Evolutionary conservation across 805 yeast species (phyloP).

Genomic region (Monosporozyma siamensis): DNA sequence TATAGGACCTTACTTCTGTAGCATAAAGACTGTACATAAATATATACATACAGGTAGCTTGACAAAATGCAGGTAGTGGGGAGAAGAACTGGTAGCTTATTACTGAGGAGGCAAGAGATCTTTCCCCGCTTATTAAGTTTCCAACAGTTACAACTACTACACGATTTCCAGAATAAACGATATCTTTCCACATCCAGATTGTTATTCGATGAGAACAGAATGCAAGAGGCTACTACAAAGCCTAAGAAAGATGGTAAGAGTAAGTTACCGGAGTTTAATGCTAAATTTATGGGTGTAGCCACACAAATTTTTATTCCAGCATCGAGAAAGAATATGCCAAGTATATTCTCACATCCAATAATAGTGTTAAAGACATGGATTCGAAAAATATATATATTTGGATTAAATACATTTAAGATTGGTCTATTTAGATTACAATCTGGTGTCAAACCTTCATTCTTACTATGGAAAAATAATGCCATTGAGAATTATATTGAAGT

Average conservation of each 20-base stretch:
- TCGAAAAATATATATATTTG: constrained; percentile 54
- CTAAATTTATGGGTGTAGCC: constrained; percentile 35
- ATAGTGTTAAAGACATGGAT: constrained; percentile 38
- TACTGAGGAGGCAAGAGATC: not conserved
- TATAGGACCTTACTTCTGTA: no score
- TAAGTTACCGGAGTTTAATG: constrained; percentile 23
- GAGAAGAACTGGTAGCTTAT: not conserved
- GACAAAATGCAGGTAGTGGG: not conserved
- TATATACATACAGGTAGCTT: no score
- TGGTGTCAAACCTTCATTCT: constrained; percentile 53
- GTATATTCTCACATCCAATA: constrained; percentile 34
- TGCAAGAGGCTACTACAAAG: not conserved
- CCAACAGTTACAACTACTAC: not conserved
- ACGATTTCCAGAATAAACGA: not conserved
- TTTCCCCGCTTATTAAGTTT: not conserved
- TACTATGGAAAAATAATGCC: constrained; percentile 79
- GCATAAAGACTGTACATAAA: no score
- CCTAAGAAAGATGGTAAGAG: constrained; percentile 8
- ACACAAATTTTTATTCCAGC: constrained; percentile 45
- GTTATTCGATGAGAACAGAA: not conserved
- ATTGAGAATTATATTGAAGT: constrained; percentile 66
- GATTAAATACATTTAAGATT: constrained; percentile 58
- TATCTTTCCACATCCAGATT: not conserved
- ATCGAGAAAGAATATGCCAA: constrained; percentile 38
- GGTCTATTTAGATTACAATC: constrained; percentile 64